phyloP scores from a whole-genome alignment of 306 rosid genomes.

The Glycine soja region DNA sequence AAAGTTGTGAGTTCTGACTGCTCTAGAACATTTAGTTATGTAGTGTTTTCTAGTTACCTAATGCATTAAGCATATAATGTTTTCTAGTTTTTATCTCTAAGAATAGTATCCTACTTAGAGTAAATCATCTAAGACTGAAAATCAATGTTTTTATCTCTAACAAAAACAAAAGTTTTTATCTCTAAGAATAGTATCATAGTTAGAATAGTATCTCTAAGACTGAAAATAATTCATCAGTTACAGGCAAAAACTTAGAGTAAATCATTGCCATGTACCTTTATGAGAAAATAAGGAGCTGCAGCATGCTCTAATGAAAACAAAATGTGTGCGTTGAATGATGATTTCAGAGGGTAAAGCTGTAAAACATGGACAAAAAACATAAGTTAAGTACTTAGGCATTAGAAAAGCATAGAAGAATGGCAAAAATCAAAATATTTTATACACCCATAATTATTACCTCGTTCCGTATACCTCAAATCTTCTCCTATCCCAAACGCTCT shows the following conservation, averaged over 20 bases:
- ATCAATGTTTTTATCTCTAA: no score
- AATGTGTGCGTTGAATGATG: conserved; percentile 65
- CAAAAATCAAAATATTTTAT: not conserved
- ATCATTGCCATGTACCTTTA: conserved; percentile 73
- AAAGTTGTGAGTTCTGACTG: not conserved
- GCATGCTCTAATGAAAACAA: conserved; percentile 92
- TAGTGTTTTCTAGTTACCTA: not conserved
- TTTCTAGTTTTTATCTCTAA: no score
- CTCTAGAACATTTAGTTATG: not conserved
- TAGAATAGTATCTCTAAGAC: no score
- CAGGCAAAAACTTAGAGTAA: no score
- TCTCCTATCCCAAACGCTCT: conserved; percentile 70
- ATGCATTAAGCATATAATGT: not conserved
- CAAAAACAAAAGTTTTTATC: no score
- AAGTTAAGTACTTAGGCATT: not conserved
- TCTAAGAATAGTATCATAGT: no score
- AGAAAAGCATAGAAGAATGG: conserved; percentile 34
- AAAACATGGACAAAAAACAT: no score
- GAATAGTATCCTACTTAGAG: no score
- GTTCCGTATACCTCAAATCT: conserved; percentile 79
- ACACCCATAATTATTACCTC: conserved; percentile 66
- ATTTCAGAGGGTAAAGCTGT: conserved; percentile 79
- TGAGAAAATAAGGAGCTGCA: conserved; percentile 94
- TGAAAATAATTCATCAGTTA: no score
- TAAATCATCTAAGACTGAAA: no score